Conservation (phyloP, 768 basidiomycete species). For the Floccularia luteovirens region DNA sequence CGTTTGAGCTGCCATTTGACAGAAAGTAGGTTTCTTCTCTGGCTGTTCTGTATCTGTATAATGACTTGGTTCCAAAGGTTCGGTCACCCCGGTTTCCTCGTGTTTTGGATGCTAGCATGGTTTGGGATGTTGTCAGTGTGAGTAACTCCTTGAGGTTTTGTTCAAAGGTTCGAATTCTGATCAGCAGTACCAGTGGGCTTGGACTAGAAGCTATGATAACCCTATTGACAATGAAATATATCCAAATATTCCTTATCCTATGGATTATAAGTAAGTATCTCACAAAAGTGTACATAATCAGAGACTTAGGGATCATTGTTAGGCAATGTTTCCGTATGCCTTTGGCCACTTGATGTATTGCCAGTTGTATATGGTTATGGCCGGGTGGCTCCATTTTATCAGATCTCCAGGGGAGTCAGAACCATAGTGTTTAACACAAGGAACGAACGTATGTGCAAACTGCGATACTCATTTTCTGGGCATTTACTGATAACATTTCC, state of each 20-base stretch:
- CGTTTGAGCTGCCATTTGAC: background rate
- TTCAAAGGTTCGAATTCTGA: no score
- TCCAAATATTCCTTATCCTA: slow-evolving; percentile 57
- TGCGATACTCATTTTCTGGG: background rate
- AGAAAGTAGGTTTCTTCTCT: background rate
- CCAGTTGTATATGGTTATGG: slow-evolving; percentile 59
- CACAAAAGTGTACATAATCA: background rate
- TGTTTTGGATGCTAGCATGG: slow-evolving; percentile 1
- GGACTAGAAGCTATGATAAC: slow-evolving; percentile 58
- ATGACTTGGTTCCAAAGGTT: background rate
- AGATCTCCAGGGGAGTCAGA: slow-evolving; percentile 53
- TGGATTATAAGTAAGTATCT: slow-evolving; percentile 56
- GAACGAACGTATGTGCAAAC: slow-evolving; percentile 38
- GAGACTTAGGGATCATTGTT: background rate
- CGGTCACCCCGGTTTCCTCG: background rate
- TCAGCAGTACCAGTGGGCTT: slow-evolving; percentile 36
- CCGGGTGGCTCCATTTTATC: slow-evolving; percentile 67
- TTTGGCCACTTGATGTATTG: slow-evolving; percentile 50
- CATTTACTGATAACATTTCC: background rate
- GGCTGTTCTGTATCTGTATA: background rate
- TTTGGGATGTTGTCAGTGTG: slow-evolving; percentile 2
- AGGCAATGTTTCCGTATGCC: slow-evolving; percentile 58
- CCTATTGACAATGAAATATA: slow-evolving; percentile 44
- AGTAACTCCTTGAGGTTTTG: background rate
- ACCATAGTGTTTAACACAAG: slow-evolving; percentile 60